These are phyloP conservation scores for Mucor mucedo DNA, from an alignment of 371 early-diverging fungal species.

Conservation along the genomic window DNA sequence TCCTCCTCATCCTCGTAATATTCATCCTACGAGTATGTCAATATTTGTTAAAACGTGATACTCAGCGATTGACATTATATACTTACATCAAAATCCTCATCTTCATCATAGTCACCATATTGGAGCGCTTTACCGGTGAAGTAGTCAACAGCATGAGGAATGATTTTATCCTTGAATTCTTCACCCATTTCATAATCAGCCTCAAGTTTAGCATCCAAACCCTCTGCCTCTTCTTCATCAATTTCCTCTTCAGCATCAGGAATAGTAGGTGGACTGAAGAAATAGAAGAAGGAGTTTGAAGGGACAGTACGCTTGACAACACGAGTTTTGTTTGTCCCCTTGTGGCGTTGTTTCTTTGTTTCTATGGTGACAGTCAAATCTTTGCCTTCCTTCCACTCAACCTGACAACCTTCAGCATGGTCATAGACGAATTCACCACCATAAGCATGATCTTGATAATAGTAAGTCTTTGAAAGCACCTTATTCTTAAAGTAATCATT, in stretches of 20 bases:
- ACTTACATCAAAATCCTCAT: slow-evolving; percentile 72
- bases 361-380: slow-evolving; percentile 91
- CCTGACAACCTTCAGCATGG: slow-evolving; percentile 86
- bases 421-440: slow-evolving; percentile 88
- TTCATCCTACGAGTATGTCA: slow-evolving; percentile 47
- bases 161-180: slow-evolving; percentile 93
- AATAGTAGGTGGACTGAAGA: slow-evolving; percentile 85
- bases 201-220: slow-evolving; percentile 83
- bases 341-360: slow-evolving; percentile 97
- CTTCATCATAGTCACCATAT: slow-evolving; percentile 73
- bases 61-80: slow-evolving; percentile 1
- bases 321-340: slow-evolving; percentile 97
- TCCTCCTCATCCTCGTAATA: slow-evolving; percentile 71
- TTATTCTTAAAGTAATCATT: slow-evolving; percentile 91
- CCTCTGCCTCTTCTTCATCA: slow-evolving; percentile 78
- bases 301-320: slow-evolving; percentile 96
- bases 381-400: slow-evolving; percentile 96
- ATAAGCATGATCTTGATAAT: slow-evolving; percentile 72
- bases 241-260: slow-evolving; percentile 77
- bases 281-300: slow-evolving; percentile 93
- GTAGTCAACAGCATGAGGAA: slow-evolving; percentile 96
- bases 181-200: slow-evolving; percentile 95
- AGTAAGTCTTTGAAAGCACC: slow-evolving; percentile 90
- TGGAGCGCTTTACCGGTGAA: slow-evolving; percentile 97
- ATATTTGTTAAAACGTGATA: slow-evolving; percentile 25